Evolutionary conservation across 208 protist genomes (phyloP).

Genomic region (Leishmania arabica): DNA sequence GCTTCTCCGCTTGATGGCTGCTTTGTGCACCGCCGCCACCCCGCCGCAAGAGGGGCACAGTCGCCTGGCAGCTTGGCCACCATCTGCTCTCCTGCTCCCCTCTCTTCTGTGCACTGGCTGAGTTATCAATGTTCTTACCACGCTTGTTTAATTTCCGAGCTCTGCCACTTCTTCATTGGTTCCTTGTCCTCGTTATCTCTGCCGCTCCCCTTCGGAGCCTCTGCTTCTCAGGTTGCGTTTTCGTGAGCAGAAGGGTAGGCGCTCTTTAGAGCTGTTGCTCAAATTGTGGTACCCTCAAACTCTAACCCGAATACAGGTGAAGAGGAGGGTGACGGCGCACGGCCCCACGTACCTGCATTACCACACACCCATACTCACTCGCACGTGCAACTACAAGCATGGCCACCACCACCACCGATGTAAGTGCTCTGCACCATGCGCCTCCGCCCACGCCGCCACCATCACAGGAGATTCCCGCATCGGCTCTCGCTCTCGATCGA

Average conservation of each 20-base stretch:
- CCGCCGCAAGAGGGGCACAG: background rate
- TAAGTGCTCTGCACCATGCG: background rate
- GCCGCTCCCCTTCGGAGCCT: background rate
- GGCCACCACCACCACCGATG: background rate
- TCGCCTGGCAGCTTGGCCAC: background rate
- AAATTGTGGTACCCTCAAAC: too few species aligned
- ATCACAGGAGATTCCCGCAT: background rate
- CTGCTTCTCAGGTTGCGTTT: background rate
- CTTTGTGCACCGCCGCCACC: background rate
- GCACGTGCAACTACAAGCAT: background rate
- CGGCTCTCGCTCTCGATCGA: conserved; percentile 10
- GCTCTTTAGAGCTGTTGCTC: background rate
- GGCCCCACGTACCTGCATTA: background rate
- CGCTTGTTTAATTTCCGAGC: background rate
- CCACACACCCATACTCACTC: background rate
- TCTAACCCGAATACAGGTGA: background rate
- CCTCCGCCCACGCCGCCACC: background rate
- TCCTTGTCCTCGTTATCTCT: background rate
- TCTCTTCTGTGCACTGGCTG: background rate
- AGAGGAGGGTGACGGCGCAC: background rate
- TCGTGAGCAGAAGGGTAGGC: background rate
- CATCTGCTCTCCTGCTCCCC: background rate
- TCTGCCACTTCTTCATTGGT: background rate
- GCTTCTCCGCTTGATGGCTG: background rate
- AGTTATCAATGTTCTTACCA: background rate